These are phyloP conservation scores for Crepidotus variabilis DNA, from an alignment of 768 basidiomycete species.

Conservation along the genomic window DNA sequence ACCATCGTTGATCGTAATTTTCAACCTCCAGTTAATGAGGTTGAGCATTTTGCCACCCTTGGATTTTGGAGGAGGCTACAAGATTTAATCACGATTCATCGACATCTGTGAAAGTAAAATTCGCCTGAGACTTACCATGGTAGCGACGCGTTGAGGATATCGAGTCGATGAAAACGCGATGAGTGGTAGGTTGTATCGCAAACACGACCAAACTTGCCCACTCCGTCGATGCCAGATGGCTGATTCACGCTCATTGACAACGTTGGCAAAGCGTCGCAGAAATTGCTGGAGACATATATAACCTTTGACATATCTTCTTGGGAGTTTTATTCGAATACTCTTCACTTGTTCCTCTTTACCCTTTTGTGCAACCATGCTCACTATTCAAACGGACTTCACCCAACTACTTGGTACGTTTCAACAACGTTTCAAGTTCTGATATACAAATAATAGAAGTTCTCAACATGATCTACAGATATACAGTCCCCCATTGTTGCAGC, in stretches of 20 bases:
- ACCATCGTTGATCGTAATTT: conserved; percentile 96
- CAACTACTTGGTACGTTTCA: conserved; percentile 43
- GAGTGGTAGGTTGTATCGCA: conserved; percentile 4
- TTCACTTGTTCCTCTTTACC: no score
- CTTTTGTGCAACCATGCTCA: no score
- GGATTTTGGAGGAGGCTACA: conserved; percentile 89
- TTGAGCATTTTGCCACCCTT: conserved; percentile 98
- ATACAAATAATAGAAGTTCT: background rate
- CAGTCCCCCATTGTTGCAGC: conserved; percentile 58
- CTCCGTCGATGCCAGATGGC: background rate
- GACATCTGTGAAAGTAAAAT: background rate
- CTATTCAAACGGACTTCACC: conserved; percentile 42
- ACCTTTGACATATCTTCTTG: no score
- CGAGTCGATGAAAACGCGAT: conserved; percentile 13
- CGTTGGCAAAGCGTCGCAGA: no score
- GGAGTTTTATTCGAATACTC: no score
- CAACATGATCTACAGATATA: conserved; percentile 34
- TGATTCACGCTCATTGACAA: background rate
- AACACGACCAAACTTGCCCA: background rate
- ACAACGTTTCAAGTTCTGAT: background rate
- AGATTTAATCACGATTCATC: conserved; percentile 12
- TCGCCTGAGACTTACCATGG: conserved; percentile 45
- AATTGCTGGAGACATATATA: no score
- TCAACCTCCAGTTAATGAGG: conserved; percentile 97
- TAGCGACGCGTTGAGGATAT: conserved; percentile 29